Conservation (phyloP, 768 basidiomycete genomes). For the Lyophyllum decastes region DNA sequence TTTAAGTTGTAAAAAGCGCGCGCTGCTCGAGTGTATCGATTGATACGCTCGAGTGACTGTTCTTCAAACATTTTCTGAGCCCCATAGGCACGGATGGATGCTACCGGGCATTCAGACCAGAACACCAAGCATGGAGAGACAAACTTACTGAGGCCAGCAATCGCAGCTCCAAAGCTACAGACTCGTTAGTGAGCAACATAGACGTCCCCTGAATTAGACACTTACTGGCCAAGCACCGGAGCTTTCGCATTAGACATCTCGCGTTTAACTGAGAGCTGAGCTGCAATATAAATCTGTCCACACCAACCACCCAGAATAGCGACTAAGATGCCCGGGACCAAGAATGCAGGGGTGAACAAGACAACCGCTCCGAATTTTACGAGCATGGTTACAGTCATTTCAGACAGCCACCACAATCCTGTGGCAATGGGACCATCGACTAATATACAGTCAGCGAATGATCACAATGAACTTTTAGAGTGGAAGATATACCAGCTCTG, state of each 20-base stretch:
- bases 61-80: slow-evolving; percentile 49
- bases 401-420: slow-evolving; percentile 27
- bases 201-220: slow-evolving; percentile 24
- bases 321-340: slow-evolving; percentile 45
- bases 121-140: background rate
- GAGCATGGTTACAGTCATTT: slow-evolving; percentile 35
- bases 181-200: slow-evolving; percentile 6
- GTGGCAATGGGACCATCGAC: slow-evolving; percentile 48
- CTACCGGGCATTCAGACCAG: slow-evolving; percentile 22
- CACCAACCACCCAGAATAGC: slow-evolving; percentile 43
- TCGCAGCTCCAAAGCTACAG: slow-evolving; percentile 50
- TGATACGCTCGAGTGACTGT: slow-evolving; percentile 51
- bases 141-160: slow-evolving; percentile 52
- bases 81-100: slow-evolving; percentile 67
- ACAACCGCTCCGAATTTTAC: slow-evolving; percentile 45
- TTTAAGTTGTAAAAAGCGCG: slow-evolving; percentile 56
- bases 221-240: slow-evolving; percentile 38
- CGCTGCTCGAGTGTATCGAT: slow-evolving; percentile 49
- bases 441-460: slow-evolving; percentile 27
- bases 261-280: slow-evolving; percentile 49
- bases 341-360: slow-evolving; percentile 44
- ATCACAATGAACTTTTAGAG: background rate
- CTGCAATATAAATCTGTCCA: slow-evolving; percentile 45
- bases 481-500: slow-evolving; percentile 32
- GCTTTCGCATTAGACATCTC: slow-evolving; percentile 46